Evolutionary conservation across 164 flowering plant species (phyloP), one percentile per base, ranked within the genome.

Genomic region (Liriodendron chinense): DNA sequence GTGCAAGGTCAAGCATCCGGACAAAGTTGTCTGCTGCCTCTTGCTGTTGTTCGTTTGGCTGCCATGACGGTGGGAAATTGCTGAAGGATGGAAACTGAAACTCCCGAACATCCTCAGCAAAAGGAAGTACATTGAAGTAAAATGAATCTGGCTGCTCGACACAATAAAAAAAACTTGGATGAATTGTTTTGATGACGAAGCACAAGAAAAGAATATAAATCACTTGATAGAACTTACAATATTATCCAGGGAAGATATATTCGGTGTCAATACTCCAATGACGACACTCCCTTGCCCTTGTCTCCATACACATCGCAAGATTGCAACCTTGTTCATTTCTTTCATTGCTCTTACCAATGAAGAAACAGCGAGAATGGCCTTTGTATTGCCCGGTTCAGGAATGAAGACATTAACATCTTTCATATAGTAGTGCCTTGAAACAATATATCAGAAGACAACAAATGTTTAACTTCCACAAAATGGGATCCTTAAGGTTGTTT

Each of bases 41-140:
- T 80, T 92, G 98, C 80, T 96, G 97, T 71, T 81, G 81, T 70
- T 89, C 87, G 80, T 84, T 87, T 26, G 98, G 99, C 77, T 86
- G 94, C 86, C 80, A 81, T 56, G 92, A 84, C 26, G 85, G 77
- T 66, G 97, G 93, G 21, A 90, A 79, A 76, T 78, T 86, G 81
- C 82, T 85, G 85, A 96, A 91, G 74, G 98, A 96, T 14, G 97
- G 95, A 80, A 96, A 96, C 74, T 89, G 95, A 83, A 92, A 96
- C 81, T 96, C 99, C 72, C 99, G 87, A 65, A 96, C 87, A 89
- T 96, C 98, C 84, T 96, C 99, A 53, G 92, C 92, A 75, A 94
- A 96, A 56, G 98, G 99, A 78, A 96, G 97, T 47, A 90, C 89
- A 78, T 96, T 96, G 88, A 96, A 94, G 87, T 84, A 96, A 78